A percentile compares a stretch with the other conserved stretches of the same genome.
These are phyloP conservation scores for Fusarium phyllophilum DNA, from an alignment of 2,329 filamentous ascomycete species.

Conservation along the genomic window DNA sequence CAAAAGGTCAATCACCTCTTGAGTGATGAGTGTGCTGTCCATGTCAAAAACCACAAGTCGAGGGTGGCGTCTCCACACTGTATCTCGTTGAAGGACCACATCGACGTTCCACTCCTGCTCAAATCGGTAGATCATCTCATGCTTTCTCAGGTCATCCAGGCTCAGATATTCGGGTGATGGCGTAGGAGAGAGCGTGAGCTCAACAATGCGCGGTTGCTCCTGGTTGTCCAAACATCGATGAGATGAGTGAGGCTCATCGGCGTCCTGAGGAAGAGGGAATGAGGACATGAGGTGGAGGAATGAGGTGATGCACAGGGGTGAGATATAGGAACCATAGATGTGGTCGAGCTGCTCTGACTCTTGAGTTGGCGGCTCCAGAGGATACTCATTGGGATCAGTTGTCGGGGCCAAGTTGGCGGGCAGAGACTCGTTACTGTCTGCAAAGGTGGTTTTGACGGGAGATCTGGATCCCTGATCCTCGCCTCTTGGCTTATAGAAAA, in stretches of 20 bases:
- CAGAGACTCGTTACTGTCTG: slow-evolving; percentile 50
- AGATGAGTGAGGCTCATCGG: slow-evolving; percentile 66
- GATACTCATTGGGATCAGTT: slow-evolving; percentile 66
- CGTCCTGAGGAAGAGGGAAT: slow-evolving; percentile 65
- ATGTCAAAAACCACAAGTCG: slow-evolving; percentile 96
- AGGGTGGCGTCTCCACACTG: slow-evolving; percentile 80
- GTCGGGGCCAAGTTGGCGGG: slow-evolving; percentile 69
- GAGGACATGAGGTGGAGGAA: slow-evolving; percentile 74
- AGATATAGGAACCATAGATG: slow-evolving; percentile 73
- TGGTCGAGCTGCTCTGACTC: slow-evolving; percentile 69
- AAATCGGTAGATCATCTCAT: slow-evolving; percentile 84
- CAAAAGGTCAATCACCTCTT: slow-evolving; percentile 97
- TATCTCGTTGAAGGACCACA: slow-evolving; percentile 79
- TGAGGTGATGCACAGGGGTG: slow-evolving; percentile 71
- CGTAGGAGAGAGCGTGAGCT: slow-evolving; percentile 70
- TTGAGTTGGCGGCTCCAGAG: slow-evolving; percentile 66
- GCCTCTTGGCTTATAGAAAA: slow-evolving; percentile 67
- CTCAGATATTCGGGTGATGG: slow-evolving; percentile 71
- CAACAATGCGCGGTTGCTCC: slow-evolving; percentile 70
- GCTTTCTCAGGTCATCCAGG: slow-evolving; percentile 76
- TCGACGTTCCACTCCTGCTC: slow-evolving; percentile 92
- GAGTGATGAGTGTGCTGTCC: slow-evolving; percentile 96
- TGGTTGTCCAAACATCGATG: slow-evolving; percentile 73
- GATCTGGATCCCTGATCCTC: slow-evolving; percentile 46
- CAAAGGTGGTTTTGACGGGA: slow-evolving; percentile 43